Evolutionary conservation across 108 stramenopile species (phyloP), one percentile per base, ranked within the genome.

Genomic region (Epipyxis sp.): DNA sequence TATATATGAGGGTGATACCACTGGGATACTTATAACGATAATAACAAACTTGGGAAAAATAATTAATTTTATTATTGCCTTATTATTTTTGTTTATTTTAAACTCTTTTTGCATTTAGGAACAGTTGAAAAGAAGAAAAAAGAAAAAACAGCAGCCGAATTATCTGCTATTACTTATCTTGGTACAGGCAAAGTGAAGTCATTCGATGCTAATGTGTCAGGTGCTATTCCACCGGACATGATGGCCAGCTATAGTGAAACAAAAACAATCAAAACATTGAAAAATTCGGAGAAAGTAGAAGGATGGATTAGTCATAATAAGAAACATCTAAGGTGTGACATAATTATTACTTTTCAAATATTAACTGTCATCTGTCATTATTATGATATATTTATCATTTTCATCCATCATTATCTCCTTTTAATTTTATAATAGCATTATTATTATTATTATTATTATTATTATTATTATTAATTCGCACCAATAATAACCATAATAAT

Each of bases 11-110:
- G n/a, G n/a, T n/a, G n/a, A n/a, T n/a, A n/a, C n/a, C n/a, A n/a
- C n/a, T 45, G 65, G 85, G 1, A 91, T 83, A 78, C 97, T 97
- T 82, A 45, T 79, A 82, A 81, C 61, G 65, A 94, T 94, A 90
- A 94, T 94, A 1, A 50, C 65, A 2, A 79, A 83, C 41, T 40
- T 83, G 42, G 57, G 59, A 44, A 20, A 37, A 37, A 41, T 37
- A 1, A 43, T 27, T 2, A 77, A 79, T 59, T 29, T 76, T n/a
- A n/a, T n/a, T n/a, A n/a, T n/a, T n/a, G n/a, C n/a, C n/a, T n/a
- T n/a, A n/a, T n/a, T n/a, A n/a, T 35, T 20, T 29, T 80, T 42
- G 74, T 85, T 30, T 59, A 1, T n/a, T 77, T 85, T 3, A 78
- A 79, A n/a, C n/a, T n/a, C n/a, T n/a, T n/a, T n/a, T n/a, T n/a